Percentiles rank a stretch among this genome's conserved stretches.
Conservation (phyloP, 257 asterid genomes). For the Solanum phureja region DNA sequence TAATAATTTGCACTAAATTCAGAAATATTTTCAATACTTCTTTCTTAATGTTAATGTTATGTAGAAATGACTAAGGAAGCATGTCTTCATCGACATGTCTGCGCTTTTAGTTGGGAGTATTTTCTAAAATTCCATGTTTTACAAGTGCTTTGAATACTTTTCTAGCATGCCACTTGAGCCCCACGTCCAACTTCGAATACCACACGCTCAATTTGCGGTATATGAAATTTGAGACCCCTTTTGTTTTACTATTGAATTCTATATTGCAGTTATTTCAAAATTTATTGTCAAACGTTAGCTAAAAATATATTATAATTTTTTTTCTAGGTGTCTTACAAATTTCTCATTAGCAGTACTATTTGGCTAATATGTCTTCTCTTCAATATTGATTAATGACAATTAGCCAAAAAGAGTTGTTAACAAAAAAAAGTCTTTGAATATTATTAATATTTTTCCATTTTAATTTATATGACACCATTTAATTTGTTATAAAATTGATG, state of each 20-base stretch:
- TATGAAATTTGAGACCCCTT: background rate
- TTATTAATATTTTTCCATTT: too few species aligned
- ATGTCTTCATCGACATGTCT: background rate
- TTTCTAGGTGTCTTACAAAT: too few species aligned
- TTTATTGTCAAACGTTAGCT: background rate
- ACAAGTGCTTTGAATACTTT: background rate
- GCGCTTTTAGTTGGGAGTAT: background rate
- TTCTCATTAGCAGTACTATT: background rate
- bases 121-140: background rate
- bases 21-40: too few species aligned
- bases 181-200: background rate
- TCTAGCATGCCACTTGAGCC: background rate
- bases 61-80: background rate
- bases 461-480: too few species aligned
- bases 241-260: background rate
- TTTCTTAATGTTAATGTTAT: too few species aligned
- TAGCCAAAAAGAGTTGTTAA: too few species aligned
- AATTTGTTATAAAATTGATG: background rate
- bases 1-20: too few species aligned
- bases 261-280: fast-evolving
- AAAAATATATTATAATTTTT: too few species aligned
- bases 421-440: too few species aligned
- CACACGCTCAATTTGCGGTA: background rate
- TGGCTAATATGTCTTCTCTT: too few species aligned
- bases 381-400: background rate